These are phyloP conservation scores for Solanum aculeatissimum DNA, from an alignment of 305 asterid genomes.

Conservation along the genomic window DNA sequence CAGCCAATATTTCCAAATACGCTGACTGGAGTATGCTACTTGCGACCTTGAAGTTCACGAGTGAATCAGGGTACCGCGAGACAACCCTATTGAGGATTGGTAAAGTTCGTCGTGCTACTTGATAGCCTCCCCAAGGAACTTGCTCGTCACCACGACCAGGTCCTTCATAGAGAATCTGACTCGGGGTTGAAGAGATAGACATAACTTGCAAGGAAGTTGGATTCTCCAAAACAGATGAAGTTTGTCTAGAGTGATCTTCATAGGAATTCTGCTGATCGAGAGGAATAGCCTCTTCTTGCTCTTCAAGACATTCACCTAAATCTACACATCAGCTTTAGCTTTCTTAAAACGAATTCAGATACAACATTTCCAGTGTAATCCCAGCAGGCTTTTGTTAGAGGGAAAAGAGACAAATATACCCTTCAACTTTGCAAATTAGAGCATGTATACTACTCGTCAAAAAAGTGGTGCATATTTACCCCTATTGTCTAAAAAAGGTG, in stretches of 20 bases:
- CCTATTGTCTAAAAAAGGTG: no score
- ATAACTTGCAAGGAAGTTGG: neutral
- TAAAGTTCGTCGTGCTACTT: constrained; percentile 3
- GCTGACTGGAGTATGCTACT: neutral
- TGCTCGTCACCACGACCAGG: constrained; percentile 3
- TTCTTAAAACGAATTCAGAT: neutral
- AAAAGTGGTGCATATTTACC: no score
- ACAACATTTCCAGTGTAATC: no score
- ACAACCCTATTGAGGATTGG: constrained; percentile 1
- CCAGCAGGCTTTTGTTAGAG: no score
- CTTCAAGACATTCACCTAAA: neutral
- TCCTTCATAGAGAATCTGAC: neutral
- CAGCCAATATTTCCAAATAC: constrained; percentile 3
- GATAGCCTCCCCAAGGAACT: constrained; percentile 4
- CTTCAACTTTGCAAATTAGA: no score
- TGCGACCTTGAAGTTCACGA: neutral
- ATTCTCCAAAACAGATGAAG: neutral
- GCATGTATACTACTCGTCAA: no score
- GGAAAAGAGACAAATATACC: no score
- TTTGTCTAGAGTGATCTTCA: neutral
- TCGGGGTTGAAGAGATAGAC: neutral
- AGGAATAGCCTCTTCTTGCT: neutral
- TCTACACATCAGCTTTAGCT: neutral
- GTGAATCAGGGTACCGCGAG: neutral
- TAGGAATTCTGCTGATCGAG: neutral